Evolutionary conservation across 495 filamentous ascomycete species (phyloP), one percentile per base, ranked within the genome.

Genomic region (Extremus antarcticus): DNA sequence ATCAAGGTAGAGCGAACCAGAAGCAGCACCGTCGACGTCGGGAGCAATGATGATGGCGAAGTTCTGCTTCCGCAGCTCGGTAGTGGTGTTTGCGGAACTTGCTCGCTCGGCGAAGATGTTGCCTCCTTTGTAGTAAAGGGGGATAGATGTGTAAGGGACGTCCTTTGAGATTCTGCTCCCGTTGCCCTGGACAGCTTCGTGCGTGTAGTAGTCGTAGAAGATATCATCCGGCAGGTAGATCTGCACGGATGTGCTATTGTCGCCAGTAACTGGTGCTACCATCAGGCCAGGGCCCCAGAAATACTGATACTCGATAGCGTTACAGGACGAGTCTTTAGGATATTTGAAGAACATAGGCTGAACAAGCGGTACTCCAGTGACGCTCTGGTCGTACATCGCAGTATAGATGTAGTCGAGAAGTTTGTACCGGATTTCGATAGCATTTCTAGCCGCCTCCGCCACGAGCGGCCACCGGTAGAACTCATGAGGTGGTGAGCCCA

Each of bases 371-470:
- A 78, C 78, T 53, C 87, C 87, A 57, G 80, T 80, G 17, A 72
- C 56, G 25, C 75, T 75, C 65, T 90, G 85, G 29, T 65, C 63
- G 62, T 84, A 71, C 62, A 90, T 67, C 0, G 83, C 81, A 0
- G 87, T 90, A 76, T 92, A 91, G 48, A 90, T 76, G 71, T 92
- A 92, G 66, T 90, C 86, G 15, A 92, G 71, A 2, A 92, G 73
- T 1, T 75, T 74, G 73, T 90, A 90, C 20, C 87, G 80, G 63
- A 83, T 85, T 43, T 81, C 79, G 65, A 91, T 88, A 50, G 80
- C 81, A 63, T 82, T 86, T 45, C 73, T 73, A 0, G 85, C 87
- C 0, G 85, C 82, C 11, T 75, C 71, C 4, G 84, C 72, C 1
- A 89, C 87, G 2, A 64, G 67, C 0, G 74, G 63, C 81, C 84